A percentile compares a stretch with the other conserved stretches of the same genome.
Conservation (phyloP, 2,329 filamentous ascomycete species). For the Blastomyces silverae region DNA sequence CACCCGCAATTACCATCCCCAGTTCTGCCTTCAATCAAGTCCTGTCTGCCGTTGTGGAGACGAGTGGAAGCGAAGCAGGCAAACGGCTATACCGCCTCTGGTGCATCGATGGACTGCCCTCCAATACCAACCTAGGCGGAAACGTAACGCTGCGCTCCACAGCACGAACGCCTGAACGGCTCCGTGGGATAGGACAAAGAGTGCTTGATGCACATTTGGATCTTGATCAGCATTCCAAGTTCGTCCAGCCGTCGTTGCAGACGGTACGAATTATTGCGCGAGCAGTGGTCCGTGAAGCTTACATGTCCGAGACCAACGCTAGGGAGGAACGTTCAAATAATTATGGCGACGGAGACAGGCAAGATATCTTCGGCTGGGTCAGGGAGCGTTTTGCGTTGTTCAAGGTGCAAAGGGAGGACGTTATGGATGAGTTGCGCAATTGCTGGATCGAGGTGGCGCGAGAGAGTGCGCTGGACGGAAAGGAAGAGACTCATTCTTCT, state of each 20-base stretch:
- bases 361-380: background rate
- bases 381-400: background rate
- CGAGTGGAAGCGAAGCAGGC: conserved; percentile 44
- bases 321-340: background rate
- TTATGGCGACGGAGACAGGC: too few relatives aligned
- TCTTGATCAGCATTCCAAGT: background rate
- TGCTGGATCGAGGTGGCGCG: background rate
- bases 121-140: background rate
- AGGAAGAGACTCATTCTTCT: background rate
- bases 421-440: background rate
- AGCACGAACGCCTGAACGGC: background rate
- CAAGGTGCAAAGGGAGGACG: background rate
- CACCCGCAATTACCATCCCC: conserved; percentile 28
- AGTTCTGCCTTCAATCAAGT: conserved; percentile 46
- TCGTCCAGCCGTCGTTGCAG: conserved; percentile 4
- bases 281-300: background rate
- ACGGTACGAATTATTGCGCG: conserved; percentile 6
- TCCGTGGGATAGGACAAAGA: conserved; percentile 2
- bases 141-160: conserved; percentile 5
- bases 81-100: conserved; percentile 45
- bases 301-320: background rate
- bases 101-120: conserved; percentile 33
- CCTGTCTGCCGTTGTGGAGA: conserved; percentile 50
- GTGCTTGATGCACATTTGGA: background rate
- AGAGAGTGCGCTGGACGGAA: background rate